Base-by-base conservation (phyloP, 208 protist species). In the Blechomonas ayalai region DNA sequence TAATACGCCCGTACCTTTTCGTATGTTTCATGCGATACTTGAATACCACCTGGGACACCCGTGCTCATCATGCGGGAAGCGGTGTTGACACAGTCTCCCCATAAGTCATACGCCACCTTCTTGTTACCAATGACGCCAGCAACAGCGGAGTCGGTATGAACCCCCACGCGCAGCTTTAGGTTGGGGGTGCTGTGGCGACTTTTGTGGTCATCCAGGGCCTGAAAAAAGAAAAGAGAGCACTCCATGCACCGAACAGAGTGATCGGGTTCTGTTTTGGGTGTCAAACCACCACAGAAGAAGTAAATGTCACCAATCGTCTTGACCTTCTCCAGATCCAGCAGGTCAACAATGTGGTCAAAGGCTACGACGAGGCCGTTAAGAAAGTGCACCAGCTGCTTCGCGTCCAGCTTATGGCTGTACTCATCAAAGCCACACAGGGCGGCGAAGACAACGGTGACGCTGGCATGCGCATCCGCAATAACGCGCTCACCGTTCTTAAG, bases 241-340 rank as follows among this genome's bases (percentile, higher is more conserved):
- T 72, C 57, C 40, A 72, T 24, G 33, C 53, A 66, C 25, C 64
- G 53, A 13, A 72, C 9, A 10, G 64, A n/a, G 46, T 72, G 64
- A 35, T 72, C 64, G 12, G 53, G 41, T 51, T 54, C 41, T 7
- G 64, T 72, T 26, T 49, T 52, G 29, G 61, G 48, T 13, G 59
- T 67, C 6, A 72, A 53, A 20, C 64, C 64, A 22, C 64, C 64
- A 35, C 64, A 72, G 29, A 72, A 62, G 59, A 72, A 72, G 53
- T 72, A 72, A 4, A 63, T 67, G 46, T 80, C 63, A 25, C 68
- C 71, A 36, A 80, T 75, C 0, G 69, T 79, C 32, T 80, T 80
- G 31, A 80, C 55, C 34, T 80, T 80, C 44, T 80, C 68, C 1
- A 80, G 35, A 34, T 75, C 57, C 7, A 75, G 50, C 20, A 61